These are phyloP conservation scores for Hyphopichia burtonii DNA, from an alignment of 1,139 yeast species.

Conservation along the genomic window DNA sequence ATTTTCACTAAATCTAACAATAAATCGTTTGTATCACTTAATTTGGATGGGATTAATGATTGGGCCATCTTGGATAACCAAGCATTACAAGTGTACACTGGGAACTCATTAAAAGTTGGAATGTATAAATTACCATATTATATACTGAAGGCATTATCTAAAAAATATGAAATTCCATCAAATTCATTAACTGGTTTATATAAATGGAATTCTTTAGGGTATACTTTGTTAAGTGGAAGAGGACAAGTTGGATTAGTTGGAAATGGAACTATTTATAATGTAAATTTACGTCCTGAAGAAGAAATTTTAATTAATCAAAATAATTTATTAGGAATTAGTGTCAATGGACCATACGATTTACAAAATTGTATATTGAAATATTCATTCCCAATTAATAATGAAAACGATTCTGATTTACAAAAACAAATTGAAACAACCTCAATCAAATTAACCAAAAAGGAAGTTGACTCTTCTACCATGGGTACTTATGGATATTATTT, in stretches of 20 bases:
- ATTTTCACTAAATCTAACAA: constrained; percentile 9
- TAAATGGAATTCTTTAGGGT: constrained; percentile 37
- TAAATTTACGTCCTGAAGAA: constrained; percentile 46
- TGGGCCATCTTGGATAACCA: constrained; percentile 56
- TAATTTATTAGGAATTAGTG: constrained; percentile 51
- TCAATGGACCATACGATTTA: constrained; percentile 50
- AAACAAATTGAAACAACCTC: constrained; percentile 1
- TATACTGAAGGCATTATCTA: constrained; percentile 35
- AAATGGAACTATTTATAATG: constrained; percentile 52
- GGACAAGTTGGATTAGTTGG: constrained; percentile 61
- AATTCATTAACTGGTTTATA: constrained; percentile 36
- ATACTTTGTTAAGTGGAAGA: constrained; percentile 52
- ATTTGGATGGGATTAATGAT: constrained; percentile 57
- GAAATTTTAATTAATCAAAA: constrained; percentile 47
- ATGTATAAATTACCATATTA: constrained; percentile 38
- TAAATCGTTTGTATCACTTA: constrained; percentile 41
- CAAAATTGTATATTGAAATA: constrained; percentile 34
- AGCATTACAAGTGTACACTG: constrained; percentile 52
- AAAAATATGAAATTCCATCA: constrained; percentile 17
- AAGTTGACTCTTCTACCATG: constrained; percentile 1
- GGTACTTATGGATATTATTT: background rate
- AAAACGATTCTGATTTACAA: constrained; percentile 2
- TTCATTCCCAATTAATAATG: constrained; percentile 14
- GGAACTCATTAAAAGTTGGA: constrained; percentile 44
- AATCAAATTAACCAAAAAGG: constrained; percentile 1